These are phyloP conservation scores for Cercophora samala DNA, from an alignment of 495 filamentous ascomycete genomes.

Conservation along the genomic window DNA sequence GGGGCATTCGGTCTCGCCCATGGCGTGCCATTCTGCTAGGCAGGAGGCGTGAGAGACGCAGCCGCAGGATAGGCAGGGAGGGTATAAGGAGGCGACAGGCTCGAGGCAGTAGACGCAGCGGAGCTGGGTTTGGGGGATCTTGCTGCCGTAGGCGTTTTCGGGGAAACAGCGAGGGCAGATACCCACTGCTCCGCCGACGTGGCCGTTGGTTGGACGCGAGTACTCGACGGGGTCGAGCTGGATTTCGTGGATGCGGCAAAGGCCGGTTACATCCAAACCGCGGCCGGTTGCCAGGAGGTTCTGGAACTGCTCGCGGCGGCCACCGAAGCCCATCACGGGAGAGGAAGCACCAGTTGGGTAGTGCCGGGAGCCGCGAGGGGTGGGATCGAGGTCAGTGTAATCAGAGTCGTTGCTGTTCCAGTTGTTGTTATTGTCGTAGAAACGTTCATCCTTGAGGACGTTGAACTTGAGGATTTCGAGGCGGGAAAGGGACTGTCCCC, in stretches of 20 bases:
- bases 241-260: constrained; percentile 56
- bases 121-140: constrained; percentile 49
- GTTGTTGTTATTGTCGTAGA: constrained; percentile 12
- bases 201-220: constrained; percentile 26
- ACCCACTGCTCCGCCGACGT: constrained; percentile 50
- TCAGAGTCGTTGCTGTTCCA: constrained; percentile 27
- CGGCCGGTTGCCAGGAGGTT: constrained; percentile 39
- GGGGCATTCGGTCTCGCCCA: constrained; percentile 45
- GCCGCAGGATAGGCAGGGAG: constrained; percentile 59
- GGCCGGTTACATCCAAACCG: constrained; percentile 57
- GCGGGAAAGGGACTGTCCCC: constrained; percentile 71
- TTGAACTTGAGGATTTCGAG: constrained; percentile 86
- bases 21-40: constrained; percentile 50
- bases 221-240: constrained; percentile 51
- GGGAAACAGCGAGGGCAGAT: constrained; percentile 48
- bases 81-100: constrained; percentile 54
- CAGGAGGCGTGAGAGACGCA: constrained; percentile 56
- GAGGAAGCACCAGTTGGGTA: constrained; percentile 34
- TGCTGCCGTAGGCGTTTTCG: constrained; percentile 42
- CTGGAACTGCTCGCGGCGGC: constrained; percentile 45
- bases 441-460: constrained; percentile 47
- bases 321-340: constrained; percentile 43
- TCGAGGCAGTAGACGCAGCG: constrained; percentile 59
- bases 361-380: constrained; percentile 25
- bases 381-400: constrained; percentile 33